Conservation (phyloP, 495 filamentous ascomycete genomes). For the Trichocladium antarcticum region DNA sequence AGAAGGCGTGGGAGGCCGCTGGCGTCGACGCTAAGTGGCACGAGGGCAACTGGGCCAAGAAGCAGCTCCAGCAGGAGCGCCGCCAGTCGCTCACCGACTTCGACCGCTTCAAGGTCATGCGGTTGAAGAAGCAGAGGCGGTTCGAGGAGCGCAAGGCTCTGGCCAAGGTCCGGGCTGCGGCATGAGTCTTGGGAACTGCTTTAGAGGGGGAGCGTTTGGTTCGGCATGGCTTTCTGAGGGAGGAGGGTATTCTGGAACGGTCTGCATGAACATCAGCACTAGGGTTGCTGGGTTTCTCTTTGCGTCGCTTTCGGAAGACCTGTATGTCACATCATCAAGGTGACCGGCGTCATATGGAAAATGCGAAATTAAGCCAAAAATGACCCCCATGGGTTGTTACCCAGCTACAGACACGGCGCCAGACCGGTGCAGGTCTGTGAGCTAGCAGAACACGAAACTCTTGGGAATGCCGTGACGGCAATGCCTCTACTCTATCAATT, state of each 20-base stretch:
- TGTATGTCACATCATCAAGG: slow-evolving; percentile 39
- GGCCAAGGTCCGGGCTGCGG: slow-evolving; percentile 56
- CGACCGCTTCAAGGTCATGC: slow-evolving; percentile 98
- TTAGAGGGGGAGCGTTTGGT: slow-evolving; percentile 27
- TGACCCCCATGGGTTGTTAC: slow-evolving; percentile 9
- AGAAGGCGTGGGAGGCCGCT: slow-evolving; percentile 73
- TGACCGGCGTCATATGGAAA: slow-evolving; percentile 39
- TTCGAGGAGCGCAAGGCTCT: slow-evolving; percentile 92
- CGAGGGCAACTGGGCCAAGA: slow-evolving; percentile 82
- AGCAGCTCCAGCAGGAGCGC: slow-evolving; percentile 67
- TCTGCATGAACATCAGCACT: slow-evolving; percentile 40
- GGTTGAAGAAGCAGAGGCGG: slow-evolving; percentile 93
- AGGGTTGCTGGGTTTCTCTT: slow-evolving; percentile 38
- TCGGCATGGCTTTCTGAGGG: slow-evolving; percentile 29
- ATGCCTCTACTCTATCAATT: slow-evolving; percentile 1
- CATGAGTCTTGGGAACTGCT: slow-evolving; percentile 22
- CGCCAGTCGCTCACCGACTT: slow-evolving; percentile 90
- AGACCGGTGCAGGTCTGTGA: slow-evolving; percentile 6
- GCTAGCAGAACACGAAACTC: slow-evolving; percentile 8
- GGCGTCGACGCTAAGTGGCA: slow-evolving; percentile 87
- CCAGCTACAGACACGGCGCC: slow-evolving; percentile 5
- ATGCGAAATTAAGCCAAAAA: slow-evolving; percentile 31
- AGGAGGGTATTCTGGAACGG: slow-evolving; percentile 33
- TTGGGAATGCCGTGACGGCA: slow-evolving; percentile 2
- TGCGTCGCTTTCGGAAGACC: slow-evolving; percentile 43